phyloP scores from a whole-genome alignment of 2,329 filamentous ascomycete species.

The Dactylellina parvicollis region DNA sequence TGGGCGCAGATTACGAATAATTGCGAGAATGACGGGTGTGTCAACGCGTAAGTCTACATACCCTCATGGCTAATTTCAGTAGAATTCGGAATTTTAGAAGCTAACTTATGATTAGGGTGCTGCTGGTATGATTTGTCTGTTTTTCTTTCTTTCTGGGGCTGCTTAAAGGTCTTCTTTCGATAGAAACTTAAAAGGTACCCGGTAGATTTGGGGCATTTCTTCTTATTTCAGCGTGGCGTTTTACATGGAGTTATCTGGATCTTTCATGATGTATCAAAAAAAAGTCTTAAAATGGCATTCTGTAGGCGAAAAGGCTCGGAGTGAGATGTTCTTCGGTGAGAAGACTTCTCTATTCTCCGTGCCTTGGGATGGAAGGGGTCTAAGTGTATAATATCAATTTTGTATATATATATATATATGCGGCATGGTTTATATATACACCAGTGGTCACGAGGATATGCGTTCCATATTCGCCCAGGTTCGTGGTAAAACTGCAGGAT shows the following conservation, averaged over 20 bases:
- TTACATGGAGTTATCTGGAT: conserved; percentile 31
- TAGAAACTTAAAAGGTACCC: not conserved
- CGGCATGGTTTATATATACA: too few species aligned
- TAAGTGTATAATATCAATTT: too few species aligned
- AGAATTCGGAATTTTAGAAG: not conserved
- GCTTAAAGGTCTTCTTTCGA: not conserved
- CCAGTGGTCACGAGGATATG: too few species aligned
- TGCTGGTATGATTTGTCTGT: conserved; percentile 33
- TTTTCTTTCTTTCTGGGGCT: not conserved
- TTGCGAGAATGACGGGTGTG: conserved; percentile 71
- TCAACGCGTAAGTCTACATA: conserved; percentile 65
- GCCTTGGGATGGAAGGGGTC: too few species aligned
- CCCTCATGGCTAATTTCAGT: not conserved
- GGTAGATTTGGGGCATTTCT: conserved; percentile 3
- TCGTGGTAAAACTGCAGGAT: too few species aligned
- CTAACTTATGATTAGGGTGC: conserved; percentile 27
- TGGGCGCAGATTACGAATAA: conserved; percentile 77
- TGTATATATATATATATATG: too few species aligned
- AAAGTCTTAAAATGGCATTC: conserved; percentile 8
- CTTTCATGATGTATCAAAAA: conserved; percentile 13
- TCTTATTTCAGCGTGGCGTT: conserved; percentile 28
- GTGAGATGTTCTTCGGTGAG: too few species aligned
- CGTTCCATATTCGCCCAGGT: too few species aligned
- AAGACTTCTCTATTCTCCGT: too few species aligned
- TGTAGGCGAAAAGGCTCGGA: not conserved